phyloP scores from a whole-genome alignment of 768 basidiomycete species.

The Mycena haematopus region DNA sequence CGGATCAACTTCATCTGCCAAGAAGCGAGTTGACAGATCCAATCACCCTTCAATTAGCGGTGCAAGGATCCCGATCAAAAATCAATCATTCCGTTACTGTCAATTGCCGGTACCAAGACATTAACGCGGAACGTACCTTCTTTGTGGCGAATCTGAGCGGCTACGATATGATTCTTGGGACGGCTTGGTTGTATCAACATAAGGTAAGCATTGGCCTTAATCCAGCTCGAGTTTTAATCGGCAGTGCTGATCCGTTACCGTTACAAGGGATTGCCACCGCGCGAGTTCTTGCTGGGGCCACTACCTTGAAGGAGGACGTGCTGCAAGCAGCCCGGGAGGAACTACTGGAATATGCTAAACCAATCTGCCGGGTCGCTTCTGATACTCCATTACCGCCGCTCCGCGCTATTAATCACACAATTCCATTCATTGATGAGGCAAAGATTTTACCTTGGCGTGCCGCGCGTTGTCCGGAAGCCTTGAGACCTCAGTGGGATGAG shows the following conservation, averaged over 20 bases:
- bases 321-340: conserved; percentile 10
- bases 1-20: conserved; percentile 13
- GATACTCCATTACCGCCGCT: conserved; percentile 32
- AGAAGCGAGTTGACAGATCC: conserved; percentile 35
- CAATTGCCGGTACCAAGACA: conserved; percentile 34
- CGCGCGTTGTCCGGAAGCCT: conserved; percentile 38
- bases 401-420: conserved; percentile 41
- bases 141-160: conserved; percentile 29
- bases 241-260: not conserved
- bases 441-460: conserved; percentile 38
- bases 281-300: no score
- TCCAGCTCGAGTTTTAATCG: conserved; percentile 25
- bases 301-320: not conserved
- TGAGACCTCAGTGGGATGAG: conserved; percentile 34
- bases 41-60: conserved; percentile 36
- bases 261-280: not conserved
- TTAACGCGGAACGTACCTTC: conserved; percentile 28
- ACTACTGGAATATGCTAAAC: conserved; percentile 20
- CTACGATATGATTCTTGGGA: conserved; percentile 32
- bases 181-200: conserved; percentile 34
- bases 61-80: conserved; percentile 38
- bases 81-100: conserved; percentile 34
- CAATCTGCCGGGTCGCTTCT: conserved; percentile 27
- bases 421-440: conserved; percentile 38
- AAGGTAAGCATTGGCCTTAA: conserved; percentile 27